phyloP scores from a whole-genome alignment of 495 filamentous ascomycete species.

The Aspergillus ellipticus region DNA sequence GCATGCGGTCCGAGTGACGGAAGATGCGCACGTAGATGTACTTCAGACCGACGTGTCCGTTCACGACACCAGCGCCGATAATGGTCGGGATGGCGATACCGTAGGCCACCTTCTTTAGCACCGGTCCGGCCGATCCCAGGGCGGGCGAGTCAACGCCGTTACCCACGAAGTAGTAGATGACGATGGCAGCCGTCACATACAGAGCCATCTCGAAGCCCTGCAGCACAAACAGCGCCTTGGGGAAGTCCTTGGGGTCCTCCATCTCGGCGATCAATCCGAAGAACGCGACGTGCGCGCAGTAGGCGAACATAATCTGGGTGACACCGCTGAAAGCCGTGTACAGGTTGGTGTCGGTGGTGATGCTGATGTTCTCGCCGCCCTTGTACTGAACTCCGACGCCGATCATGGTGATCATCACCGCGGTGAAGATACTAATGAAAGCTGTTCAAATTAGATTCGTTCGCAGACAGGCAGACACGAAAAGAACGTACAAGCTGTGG shows the following conservation, averaged over 20 bases:
- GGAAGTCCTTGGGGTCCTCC: constrained; percentile 61
- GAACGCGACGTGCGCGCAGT: constrained; percentile 66
- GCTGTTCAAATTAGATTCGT: constrained; percentile 30
- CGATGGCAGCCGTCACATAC: constrained; percentile 62
- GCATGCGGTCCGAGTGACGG: constrained; percentile 41
- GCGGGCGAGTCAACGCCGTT: constrained; percentile 63
- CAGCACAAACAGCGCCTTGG: constrained; percentile 62
- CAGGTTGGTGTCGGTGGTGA: constrained; percentile 28
- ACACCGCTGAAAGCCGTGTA: constrained; percentile 41
- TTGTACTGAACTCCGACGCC: constrained; percentile 52
- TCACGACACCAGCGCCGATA: constrained; percentile 66
- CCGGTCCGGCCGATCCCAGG: constrained; percentile 58
- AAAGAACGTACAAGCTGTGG: constrained; percentile 58
- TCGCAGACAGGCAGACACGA: neutral
- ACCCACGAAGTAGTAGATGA: constrained; percentile 74
- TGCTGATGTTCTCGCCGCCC: constrained; percentile 21
- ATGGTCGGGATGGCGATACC: constrained; percentile 75
- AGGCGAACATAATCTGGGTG: constrained; percentile 53
- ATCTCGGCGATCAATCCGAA: constrained; percentile 78
- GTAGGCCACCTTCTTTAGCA: constrained; percentile 71
- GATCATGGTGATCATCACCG: constrained; percentile 69
- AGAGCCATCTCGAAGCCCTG: constrained; percentile 62
- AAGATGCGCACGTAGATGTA: constrained; percentile 65
- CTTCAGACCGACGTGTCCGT: constrained; percentile 57
- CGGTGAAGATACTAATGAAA: constrained; percentile 33